Conservation (phyloP, 306 rosid genomes). For the Acacia melanoxylon region DNA sequence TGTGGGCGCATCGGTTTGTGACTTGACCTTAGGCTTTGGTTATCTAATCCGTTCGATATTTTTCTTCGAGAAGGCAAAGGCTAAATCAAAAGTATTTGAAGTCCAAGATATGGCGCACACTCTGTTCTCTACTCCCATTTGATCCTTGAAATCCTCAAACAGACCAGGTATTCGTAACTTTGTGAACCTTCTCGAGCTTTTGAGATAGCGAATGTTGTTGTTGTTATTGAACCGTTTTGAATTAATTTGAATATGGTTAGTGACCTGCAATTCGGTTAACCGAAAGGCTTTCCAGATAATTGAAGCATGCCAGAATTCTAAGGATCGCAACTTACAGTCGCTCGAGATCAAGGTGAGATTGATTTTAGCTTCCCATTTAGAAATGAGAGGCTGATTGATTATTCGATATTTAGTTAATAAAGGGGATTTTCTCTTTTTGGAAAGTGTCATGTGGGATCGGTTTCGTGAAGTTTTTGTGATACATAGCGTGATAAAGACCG, state of each 20-base stretch:
- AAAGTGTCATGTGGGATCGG: no score
- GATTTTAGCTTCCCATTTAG: slow-evolving; percentile 17
- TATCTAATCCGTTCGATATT: slow-evolving; percentile 19
- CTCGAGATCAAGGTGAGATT: slow-evolving; percentile 74
- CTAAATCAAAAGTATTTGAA: not conserved
- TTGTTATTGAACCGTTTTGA: slow-evolving; percentile 9
- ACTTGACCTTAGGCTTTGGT: slow-evolving; percentile 19
- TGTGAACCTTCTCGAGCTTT: slow-evolving; percentile 5
- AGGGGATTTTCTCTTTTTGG: no score
- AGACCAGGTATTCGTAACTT: slow-evolving; percentile 54
- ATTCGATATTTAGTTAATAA: not conserved
- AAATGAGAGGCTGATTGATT: not conserved
- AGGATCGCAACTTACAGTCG: slow-evolving; percentile 57
- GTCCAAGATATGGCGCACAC: slow-evolving; percentile 60
- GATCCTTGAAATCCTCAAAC: slow-evolving; percentile 65
- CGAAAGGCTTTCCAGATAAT: slow-evolving; percentile 58
- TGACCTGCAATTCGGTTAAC: slow-evolving; percentile 47
- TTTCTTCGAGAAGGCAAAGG: not conserved
- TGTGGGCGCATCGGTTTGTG: no score
- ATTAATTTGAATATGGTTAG: slow-evolving; percentile 38
- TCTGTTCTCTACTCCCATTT: slow-evolving; percentile 47
- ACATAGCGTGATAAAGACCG: no score
- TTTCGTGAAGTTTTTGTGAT: no score
- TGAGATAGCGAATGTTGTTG: not conserved
- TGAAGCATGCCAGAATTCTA: slow-evolving; percentile 56